Base-by-base conservation (phyloP, 2,329 filamentous ascomycete species). In the Ilyonectria robusta region DNA sequence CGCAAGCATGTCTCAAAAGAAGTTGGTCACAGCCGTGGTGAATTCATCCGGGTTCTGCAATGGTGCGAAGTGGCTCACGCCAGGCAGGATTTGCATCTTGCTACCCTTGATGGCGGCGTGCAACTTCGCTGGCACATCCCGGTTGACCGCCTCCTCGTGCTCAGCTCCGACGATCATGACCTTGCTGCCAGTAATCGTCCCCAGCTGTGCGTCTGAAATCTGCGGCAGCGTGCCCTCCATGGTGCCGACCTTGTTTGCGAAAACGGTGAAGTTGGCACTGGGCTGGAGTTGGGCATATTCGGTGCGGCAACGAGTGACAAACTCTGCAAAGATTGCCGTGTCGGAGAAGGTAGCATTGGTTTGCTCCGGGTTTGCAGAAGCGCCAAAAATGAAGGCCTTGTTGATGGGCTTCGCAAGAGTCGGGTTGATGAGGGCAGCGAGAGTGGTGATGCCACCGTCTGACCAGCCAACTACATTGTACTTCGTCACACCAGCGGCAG, bases 61-160 rank as follows among this genome's bases (percentile, higher is more conserved):
- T 1, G 82, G 82, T 40, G 81, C 82, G 69, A 84, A 84, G 66
- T 84, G 82, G 66, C 82, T 83, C 6, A 83, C 82, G 1, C 76
- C 77, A 2, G 65, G 75, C 66, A 84, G 67, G 8, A 79, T 81
- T 42, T 77, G 71, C 50, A 81, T 61, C 59, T 74, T 72, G 63
- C 82, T 84, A 3, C 79, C 79, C n/a, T 72, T 68, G 54, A 84
- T 82, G 35, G 79, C 77, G 11, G 67, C 69, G 61, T 80, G 73
- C 60, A 84, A 67, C 67, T 77, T 77, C 2, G 62, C 68, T 0
- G 81, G 79, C 1, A 82, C 81, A 47, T 77, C 76, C 26, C 75
- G 66, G 53, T 81, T 81, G n/a, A 84, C 77, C 2, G 81, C 81
- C 76, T 84, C 82, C 62, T 80, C 78, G 62, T 78, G 77, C 58